Evolutionary conservation across 768 basidiomycete genomes (phyloP), one percentile per base, ranked within the genome.

Genomic region (Psilocybe azurescens): DNA sequence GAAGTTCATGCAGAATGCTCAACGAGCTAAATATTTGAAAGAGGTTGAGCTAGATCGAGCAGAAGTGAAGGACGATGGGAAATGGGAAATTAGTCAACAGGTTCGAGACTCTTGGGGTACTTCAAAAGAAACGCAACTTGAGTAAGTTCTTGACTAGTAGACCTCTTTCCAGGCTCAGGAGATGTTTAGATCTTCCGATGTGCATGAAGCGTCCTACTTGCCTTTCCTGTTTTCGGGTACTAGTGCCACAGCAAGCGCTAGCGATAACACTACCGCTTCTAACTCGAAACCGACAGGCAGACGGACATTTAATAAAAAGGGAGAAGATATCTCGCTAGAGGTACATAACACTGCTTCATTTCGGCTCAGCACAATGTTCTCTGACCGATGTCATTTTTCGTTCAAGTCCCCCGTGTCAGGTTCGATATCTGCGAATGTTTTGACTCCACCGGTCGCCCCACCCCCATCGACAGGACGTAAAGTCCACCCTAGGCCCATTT

Each of bases 1-100:
- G 48, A 83, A 84, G 2, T 90, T 90, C 70, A 90, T 90, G 89
- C 89, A 89, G 72, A 89, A 88, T 74, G 86, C 88, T 0, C 82
- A 85, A 2, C 80, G 84, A 1, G 78, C 83, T 20, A 85, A 87
- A 62, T 78, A 83, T 13, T 69, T 83, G 14, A 77, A 82, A 28
- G 78, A 79, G 59, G 81, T 82, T 14, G 80, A 85, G 64, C 73
- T 78, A 1, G 83, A 86, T 50, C 79, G 81, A 53, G 84, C 86
- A 2, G 80, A 80, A 66, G 78, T 88, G 29, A 79, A 83, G 67
- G 88, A 90, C 69, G 87, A 88, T 54, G 86, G 81, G 0, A 78
- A 87, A 69, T 90, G 89, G 89, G 83, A 87, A 66, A 78, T 90
- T 8, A 73, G 84, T 14, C 72, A 79, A 59, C 82, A 83, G 46